Evolutionary conservation across 1,139 yeast species (phyloP), one percentile per base, ranked within the genome.

Genomic region (Candida mesenterica): DNA sequence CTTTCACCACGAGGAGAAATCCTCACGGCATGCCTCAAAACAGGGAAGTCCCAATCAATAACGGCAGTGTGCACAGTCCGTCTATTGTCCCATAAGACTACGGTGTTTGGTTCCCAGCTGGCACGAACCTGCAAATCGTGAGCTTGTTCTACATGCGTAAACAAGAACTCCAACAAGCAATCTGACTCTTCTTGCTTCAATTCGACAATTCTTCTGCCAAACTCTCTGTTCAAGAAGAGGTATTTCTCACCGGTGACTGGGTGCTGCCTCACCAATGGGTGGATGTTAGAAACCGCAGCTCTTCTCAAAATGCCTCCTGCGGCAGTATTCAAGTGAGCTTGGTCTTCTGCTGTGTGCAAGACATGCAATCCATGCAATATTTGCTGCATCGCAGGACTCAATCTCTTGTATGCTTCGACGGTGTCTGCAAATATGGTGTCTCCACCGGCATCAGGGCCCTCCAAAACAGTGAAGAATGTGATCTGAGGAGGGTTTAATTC

Each of bases 51-150:
- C 52, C 51, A 48, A 32, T 46, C 52, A 29, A 48, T 43, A 8
- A 46, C 38, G 5, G 52, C 51, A 10, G 48, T 39, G 35, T 48
- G 52, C 8, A 40, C 36, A 2, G 44, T 33, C 14, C 47, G 37
- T 23, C 50, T 37, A 38, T 48, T 48, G 29, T 47, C 52, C 50
- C 49, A 46, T 28, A 47, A 35, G 12, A 42, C 50, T 13, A 48
- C 50, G 8, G 50, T 58, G 43, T 71, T 65, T 24, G 70, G 71
- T 42, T 71, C 74, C 79, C 82, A 79, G 37, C 59, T 63, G 41
- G 79, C 78, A 43, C 85, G 68, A 18, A 76, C 62, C 39, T 78
- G 79, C 44, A 75, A 62, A 50, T 77, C 82, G 16, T 68, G 72
- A 18, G 73, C 61, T 31, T 65, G 50, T 34, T 52, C 58, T 17